Evolutionary conservation across 2,329 filamentous ascomycete species (phyloP), one percentile per base, ranked within the genome.

Genomic region (Diaporthe citrichinensis): DNA sequence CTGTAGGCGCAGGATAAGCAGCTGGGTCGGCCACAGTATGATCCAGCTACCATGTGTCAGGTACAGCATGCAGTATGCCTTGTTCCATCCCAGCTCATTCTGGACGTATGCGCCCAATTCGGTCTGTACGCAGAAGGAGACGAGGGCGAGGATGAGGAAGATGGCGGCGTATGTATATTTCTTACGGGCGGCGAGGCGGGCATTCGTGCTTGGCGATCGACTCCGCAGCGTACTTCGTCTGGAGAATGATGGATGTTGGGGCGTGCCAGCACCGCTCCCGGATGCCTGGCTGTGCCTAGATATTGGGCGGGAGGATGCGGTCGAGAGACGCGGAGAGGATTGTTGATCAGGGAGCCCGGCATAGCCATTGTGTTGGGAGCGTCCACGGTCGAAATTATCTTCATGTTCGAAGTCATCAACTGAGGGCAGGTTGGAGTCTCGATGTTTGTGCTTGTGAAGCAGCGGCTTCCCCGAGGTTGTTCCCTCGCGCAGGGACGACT

Each of bases 11-110:
- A 98, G 88, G 69, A 98, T 90, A 34, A 94, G 84, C 49, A 99
- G 90, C 84, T 98, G 95, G 15, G 90, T 86, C 0, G 96, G 96
- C 95, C 95, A 99, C 34, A 99, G 89, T 67, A 98, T 85, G 14
- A 93, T 84, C 97, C 97, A 99, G 2, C 95, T 98, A 73, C 96
- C 94, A 86, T 99, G 97, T 15, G 97, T 99, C 78, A 99, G 89
- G 85, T 98, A 98, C 89, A 99, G 91, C 97, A 99, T 99, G 88
- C 95, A 98, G 87, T 98, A 99, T n/a, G 97, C 95, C 87, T 99
- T 99, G 86, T 97, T 92, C 97, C 97, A 99, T 78, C 94, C 92
- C 78, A 98, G 86, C 76, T 97, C 92, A 83, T 96, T 93, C 86
- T 98, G 96, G 77, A 99, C 97, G 85, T 98, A 96, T 14, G 97